A percentile compares a stretch with the other conserved stretches of the same genome.
Evolutionary conservation across 1,284 basidiomycete genomes (phyloP).

Genomic region (Heterobasidion annosum): DNA sequence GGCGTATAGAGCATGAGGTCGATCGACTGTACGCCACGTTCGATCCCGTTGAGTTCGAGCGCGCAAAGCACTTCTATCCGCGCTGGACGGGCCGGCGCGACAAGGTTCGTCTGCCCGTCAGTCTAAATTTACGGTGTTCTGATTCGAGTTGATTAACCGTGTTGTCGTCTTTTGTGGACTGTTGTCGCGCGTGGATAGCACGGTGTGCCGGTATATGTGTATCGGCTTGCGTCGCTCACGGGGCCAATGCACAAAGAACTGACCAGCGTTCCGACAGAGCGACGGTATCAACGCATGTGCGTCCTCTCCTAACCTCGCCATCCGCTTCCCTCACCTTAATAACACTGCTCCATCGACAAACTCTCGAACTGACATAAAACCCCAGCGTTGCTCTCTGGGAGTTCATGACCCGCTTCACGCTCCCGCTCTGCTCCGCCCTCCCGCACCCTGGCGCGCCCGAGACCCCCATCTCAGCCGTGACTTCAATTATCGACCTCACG

Average conservation of each 20-base stretch:
- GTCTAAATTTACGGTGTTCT: neutral
- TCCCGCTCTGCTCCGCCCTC: constrained; percentile 58
- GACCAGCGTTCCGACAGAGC: constrained; percentile 37
- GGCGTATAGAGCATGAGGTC: constrained; percentile 55
- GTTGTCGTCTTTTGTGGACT: no score
- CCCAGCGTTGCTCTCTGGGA: constrained; percentile 52
- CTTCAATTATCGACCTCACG: constrained; percentile 67
- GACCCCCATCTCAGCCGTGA: constrained; percentile 42
- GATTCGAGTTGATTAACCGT: neutral
- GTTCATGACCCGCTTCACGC: constrained; percentile 51
- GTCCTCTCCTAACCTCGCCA: constrained; percentile 15
- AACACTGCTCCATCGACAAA: constrained; percentile 7
- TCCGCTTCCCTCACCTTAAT: constrained; percentile 2
- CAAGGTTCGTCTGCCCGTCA: constrained; percentile 35
- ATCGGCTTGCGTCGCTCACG: constrained; percentile 48
- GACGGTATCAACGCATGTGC: constrained; percentile 65
- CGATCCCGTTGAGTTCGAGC: constrained; percentile 49
- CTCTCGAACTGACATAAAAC: no score
- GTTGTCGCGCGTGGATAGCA: constrained; percentile 26
- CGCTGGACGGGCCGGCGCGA: constrained; percentile 73
- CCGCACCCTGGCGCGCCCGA: constrained; percentile 33
- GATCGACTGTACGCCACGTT: constrained; percentile 53
- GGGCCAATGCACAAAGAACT: constrained; percentile 50
- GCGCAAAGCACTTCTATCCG: constrained; percentile 57
- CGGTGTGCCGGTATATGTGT: constrained; percentile 68